Conservation (phyloP, 2,329 filamentous ascomycete genomes). For the Paracamarosporium sp. region DNA sequence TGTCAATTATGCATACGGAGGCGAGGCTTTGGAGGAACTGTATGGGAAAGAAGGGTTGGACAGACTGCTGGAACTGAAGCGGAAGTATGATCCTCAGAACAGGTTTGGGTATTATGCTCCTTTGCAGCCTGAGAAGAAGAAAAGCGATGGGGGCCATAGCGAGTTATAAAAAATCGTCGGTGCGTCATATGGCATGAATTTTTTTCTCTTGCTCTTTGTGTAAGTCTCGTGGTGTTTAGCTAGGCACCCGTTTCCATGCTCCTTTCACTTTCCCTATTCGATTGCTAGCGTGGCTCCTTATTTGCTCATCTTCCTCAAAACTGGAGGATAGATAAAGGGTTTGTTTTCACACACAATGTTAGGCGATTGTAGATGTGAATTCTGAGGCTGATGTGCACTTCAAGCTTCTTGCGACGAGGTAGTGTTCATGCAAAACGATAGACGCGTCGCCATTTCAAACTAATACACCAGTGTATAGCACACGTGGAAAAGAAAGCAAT, state of each 20-base stretch:
- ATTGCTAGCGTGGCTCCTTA: neutral
- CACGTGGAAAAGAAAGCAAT: neutral
- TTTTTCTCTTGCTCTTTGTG: neutral
- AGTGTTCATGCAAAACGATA: neutral
- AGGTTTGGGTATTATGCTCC: conserved; percentile 23
- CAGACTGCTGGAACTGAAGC: conserved; percentile 30
- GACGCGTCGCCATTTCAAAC: neutral
- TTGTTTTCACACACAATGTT: no score
- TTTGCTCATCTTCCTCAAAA: neutral
- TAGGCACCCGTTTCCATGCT: no score
- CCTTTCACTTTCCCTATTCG: neutral
- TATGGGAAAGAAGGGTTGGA: conserved; percentile 31
- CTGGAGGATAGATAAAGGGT: neutral
- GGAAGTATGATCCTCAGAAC: conserved; percentile 27
- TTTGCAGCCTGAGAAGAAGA: neutral
- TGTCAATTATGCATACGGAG: conserved; percentile 28
- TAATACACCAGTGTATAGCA: no score
- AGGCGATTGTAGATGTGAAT: neutral
- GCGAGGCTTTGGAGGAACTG: conserved; percentile 19
- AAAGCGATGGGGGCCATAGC: neutral
- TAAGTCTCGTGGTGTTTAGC: neutral
- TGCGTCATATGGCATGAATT: no score
- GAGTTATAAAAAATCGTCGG: neutral
- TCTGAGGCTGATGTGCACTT: neutral
- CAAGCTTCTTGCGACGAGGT: neutral